Evolutionary conservation across 192 early-diverging fungal genomes (phyloP), one percentile per base, ranked within the genome.

Genomic region (Coemansia sp.): DNA sequence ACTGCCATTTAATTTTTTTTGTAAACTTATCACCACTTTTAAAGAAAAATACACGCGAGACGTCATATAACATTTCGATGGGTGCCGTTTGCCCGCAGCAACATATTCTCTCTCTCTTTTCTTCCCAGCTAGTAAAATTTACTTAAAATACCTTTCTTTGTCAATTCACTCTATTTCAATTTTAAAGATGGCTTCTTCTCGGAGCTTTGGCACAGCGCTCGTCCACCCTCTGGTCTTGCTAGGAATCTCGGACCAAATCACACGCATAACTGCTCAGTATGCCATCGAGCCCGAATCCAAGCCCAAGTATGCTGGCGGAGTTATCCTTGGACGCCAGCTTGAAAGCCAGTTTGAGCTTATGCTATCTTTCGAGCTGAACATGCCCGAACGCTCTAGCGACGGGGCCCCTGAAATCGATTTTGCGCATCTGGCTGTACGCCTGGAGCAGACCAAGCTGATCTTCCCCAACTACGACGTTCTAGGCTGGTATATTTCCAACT

Each of bases 171-270:
- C 18, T 45, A 45, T 45, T 49, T 49, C 22, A 49, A 48, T 30
- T 24, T 2, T 24, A 27, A 14, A 30, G 25, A 49, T 49, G 47
- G 47, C 25, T n/a, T 22, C 25, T 49, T 49, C 47, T 59, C 54
- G 55, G 47, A 63, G 25, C 41, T 37, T 37, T 18, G 50, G 62
- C 55, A 70, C 67, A 13, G 66, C 63, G 14, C 65, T 71, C 27
- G 56, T 79, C 17, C 76, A 79, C 53, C 69, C 76, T 42, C 62
- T 79, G 14, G 76, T 79, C 3, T 50, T 79, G 43, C 55, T 79
- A 11, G 71, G 71, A 45, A 69, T 79, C 52, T 79, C 76, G 3
- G 76, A 79, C 53, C 76, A 72, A 42, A 61, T 66, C 15, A 79
- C 76, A 3, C 76, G 76, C 24, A 68, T 59, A 30, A 54, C 59